Evolutionary conservation across 441 rosid species (phyloP).

Genomic region (Gossypium gossypioides): DNA sequence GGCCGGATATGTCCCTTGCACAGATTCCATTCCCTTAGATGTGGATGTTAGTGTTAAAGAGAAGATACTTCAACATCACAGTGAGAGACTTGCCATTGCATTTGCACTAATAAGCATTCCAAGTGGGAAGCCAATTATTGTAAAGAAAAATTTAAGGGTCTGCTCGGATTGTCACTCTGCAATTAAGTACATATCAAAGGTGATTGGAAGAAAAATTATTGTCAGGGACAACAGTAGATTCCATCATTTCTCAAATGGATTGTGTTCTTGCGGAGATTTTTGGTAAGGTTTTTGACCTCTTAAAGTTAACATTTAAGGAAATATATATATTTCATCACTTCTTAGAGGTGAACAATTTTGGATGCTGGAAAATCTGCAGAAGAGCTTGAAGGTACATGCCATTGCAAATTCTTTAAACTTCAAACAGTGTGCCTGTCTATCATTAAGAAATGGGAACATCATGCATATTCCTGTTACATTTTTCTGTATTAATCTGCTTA

Average conservation of each 20-base stretch:
- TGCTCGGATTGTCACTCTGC: constrained; percentile 24
- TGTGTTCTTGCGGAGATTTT: constrained; percentile 23
- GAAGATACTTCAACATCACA: constrained; percentile 17
- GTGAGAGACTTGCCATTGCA: constrained; percentile 23
- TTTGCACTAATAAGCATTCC: constrained; percentile 20
- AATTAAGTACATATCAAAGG: constrained; percentile 16
- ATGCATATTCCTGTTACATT: not conserved
- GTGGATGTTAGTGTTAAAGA: constrained; percentile 12
- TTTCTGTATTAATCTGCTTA: not conserved
- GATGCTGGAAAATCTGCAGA: not conserved
- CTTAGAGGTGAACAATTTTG: not conserved
- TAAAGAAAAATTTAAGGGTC: constrained; percentile 23
- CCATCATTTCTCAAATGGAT: constrained; percentile 20
- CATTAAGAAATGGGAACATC: not conserved
- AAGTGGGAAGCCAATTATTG: constrained; percentile 15
- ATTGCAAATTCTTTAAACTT: not conserved
- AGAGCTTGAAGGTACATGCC: not conserved
- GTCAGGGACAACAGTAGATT: constrained; percentile 22
- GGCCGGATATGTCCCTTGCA: constrained; percentile 18
- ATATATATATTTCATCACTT: not conserved
- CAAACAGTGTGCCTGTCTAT: not conserved
- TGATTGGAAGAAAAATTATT: constrained; percentile 14
- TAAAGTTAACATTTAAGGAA: not conserved
- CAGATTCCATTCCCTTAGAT: constrained; percentile 12
- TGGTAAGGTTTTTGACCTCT: constrained; percentile 10